Base-by-base conservation (phyloP, 805 yeast species). In the Teunomyces tritomae region DNA sequence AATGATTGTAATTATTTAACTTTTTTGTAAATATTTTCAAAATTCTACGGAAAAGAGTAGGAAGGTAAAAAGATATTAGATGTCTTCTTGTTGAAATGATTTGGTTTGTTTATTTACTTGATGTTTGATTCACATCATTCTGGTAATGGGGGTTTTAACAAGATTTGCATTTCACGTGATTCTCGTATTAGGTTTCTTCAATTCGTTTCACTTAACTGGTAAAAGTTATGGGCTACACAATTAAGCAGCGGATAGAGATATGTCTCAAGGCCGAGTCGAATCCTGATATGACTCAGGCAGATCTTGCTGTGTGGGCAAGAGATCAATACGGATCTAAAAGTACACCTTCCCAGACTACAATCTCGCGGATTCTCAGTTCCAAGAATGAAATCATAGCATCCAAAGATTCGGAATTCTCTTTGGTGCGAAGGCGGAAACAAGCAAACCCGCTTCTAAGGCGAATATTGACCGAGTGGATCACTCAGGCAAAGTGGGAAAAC, bases 381-480 rank as follows among this genome's bases (percentile, higher is more conserved):
- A 81, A 80, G 48, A 79, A 78, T 49, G 82, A 77, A 36, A 58
- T 78, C 29, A 69, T 79, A 10, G 73, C 82, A 0, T 57, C 77
- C 27, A 77, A 77, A 52, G 79, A 77, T 42, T 73, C 71, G 51
- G 85, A 73, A 61, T 80, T 73, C 63, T 76, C 59, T 64, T 67
- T 74, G 50, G 76, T 77, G 9, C 60, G 83, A 46, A 64, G 85
- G 45, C 62, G 86, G 30, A 80, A 79, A 48, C 79, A 80, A n/a
- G 63, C 75, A 42, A 80, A 80, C 53, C 76, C 79, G 8, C 58
- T 83, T 20, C 69, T 83, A 10, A 64, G 87, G 32, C 74, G 76
- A 40, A 81, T 83, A n/a, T 61, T 83, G 37, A 76, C 81, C n/a
- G 87, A 83, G 58, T 83, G 87, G 87, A 79, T 83, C 35, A 75